phyloP scores from a whole-genome alignment of 495 filamentous ascomycete genomes.

The Aspergillus egyptiacus region DNA sequence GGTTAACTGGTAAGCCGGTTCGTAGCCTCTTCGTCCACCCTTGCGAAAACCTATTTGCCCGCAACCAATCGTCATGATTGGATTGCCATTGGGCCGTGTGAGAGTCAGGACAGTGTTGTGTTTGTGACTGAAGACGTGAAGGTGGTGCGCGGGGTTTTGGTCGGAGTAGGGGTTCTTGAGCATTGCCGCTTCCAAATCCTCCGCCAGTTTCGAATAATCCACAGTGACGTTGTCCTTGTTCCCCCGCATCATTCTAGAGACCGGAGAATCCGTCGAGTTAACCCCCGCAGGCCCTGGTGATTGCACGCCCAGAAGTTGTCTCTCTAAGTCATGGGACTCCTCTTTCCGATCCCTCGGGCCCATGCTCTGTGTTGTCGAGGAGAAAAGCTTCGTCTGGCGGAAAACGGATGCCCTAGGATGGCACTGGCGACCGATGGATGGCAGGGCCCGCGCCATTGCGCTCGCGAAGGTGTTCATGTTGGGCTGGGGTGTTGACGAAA shows the following conservation, averaged over 20 bases:
- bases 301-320: constrained; percentile 27
- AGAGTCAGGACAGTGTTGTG: constrained; percentile 94
- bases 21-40: constrained; percentile 67
- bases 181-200: constrained; percentile 36
- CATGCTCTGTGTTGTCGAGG: constrained; percentile 20
- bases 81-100: constrained; percentile 68
- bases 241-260: constrained; percentile 32
- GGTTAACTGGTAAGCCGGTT: constrained; percentile 88
- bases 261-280: constrained; percentile 27
- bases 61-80: constrained; percentile 66
- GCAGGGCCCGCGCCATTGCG: constrained; percentile 30
- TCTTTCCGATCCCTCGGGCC: constrained; percentile 11
- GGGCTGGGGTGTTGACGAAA: constrained; percentile 6
- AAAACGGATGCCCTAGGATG: constrained; percentile 17
- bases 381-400: constrained; percentile 24
- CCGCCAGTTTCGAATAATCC: constrained; percentile 30
- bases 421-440: constrained; percentile 31
- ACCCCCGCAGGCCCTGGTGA: constrained; percentile 11
- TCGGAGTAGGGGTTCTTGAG: constrained; percentile 35
- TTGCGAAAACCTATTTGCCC: constrained; percentile 88
- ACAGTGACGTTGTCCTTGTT: constrained; percentile 18
- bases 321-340: constrained; percentile 24
- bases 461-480: constrained; percentile 37
- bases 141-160: constrained; percentile 58
- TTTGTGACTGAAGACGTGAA: constrained; percentile 79